A percentile compares a stretch with the other conserved stretches of the same genome.
Evolutionary conservation across 306 rosid species (phyloP).

Genomic region (Trichosanthes cucumerina): DNA sequence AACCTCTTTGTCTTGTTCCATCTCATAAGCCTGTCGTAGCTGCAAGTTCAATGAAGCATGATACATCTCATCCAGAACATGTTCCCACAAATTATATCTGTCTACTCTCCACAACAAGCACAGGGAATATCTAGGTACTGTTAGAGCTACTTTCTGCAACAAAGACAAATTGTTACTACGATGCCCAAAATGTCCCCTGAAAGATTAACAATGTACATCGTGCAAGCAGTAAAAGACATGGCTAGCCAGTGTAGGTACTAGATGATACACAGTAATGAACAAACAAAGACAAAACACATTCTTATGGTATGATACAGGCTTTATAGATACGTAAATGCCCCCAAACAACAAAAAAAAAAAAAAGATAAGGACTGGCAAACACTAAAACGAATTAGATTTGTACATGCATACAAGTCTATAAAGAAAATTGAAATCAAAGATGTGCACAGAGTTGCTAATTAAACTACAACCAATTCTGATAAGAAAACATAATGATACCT

Average conservation of each 20-base stretch:
- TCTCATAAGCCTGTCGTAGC: slow-evolving; percentile 45
- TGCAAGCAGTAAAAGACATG: not conserved
- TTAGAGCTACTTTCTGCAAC: slow-evolving; percentile 51
- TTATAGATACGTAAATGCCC: not conserved
- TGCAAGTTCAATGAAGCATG: slow-evolving; percentile 84
- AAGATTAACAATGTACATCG: not conserved
- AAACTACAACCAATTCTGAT: not conserved
- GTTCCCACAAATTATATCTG: slow-evolving; percentile 44
- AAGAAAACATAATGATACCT: not conserved
- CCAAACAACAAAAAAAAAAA: not conserved
- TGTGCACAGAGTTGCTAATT: not conserved
- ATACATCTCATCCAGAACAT: slow-evolving; percentile 77
- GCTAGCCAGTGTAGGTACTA: not conserved
- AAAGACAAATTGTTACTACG: slow-evolving; percentile 2
- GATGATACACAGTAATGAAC: not conserved
- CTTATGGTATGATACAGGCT: not conserved
- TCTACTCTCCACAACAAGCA: slow-evolving; percentile 68
- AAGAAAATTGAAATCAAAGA: not conserved
- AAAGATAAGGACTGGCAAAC: not conserved
- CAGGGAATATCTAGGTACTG: slow-evolving; percentile 17
- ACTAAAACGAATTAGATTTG: not conserved
- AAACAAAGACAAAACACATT: not conserved
- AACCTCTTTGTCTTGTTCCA: slow-evolving; percentile 61
- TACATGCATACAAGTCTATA: not conserved
- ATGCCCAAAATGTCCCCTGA: not conserved